Evolutionary conservation across 306 rosid genomes (phyloP), one percentile per base, ranked within the genome.

Genomic region (Malus sieversii): DNA sequence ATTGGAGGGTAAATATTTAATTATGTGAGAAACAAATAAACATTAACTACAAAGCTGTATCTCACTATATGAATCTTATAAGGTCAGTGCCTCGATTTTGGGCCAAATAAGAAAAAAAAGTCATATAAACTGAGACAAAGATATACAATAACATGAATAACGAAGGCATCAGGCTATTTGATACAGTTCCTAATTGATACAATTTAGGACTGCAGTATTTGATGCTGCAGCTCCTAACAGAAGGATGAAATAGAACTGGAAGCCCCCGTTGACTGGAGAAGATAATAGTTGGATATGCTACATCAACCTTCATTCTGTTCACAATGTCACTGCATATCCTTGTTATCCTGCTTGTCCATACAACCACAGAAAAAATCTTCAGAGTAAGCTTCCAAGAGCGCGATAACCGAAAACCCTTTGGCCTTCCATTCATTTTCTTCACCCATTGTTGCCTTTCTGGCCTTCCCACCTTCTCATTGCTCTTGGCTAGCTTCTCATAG

Each of bases 201-300:
- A 35, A 9, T 66, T 27, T 65, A 46, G 63, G 20, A 23, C 42
- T 25, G 72, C 32, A 60, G 27, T 25, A 32, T 75, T 52, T 75
- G 64, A 20, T 75, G 51, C 72, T 48, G 38, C 30, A 65, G 40
- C 16, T 13, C 70, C 77, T 70, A 13, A 67, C 45, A 60, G 91
- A 85, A 10, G 87, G 79, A 74, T 87, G 88, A 75, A 89, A 83
- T 0, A 91, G 52, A 86, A 84, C 84, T 18, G 97, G 96, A 72
- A 91, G 79, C 22, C 96, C 98, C 97, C 86, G 87, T 9, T 93
- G 90, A 27, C 92, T 75, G 12, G 86, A 81, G 23, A 89, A 80
- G 81, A 88, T 70, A 78, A 88, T 42, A 27, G 76, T 70, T 0
- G 97, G 89, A 60, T 70, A 80, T 0, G 60, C 77, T 64, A 74